These are phyloP conservation scores for Dichomitus squalens DNA, from an alignment of 1,284 basidiomycete species.

Conservation along the genomic window DNA sequence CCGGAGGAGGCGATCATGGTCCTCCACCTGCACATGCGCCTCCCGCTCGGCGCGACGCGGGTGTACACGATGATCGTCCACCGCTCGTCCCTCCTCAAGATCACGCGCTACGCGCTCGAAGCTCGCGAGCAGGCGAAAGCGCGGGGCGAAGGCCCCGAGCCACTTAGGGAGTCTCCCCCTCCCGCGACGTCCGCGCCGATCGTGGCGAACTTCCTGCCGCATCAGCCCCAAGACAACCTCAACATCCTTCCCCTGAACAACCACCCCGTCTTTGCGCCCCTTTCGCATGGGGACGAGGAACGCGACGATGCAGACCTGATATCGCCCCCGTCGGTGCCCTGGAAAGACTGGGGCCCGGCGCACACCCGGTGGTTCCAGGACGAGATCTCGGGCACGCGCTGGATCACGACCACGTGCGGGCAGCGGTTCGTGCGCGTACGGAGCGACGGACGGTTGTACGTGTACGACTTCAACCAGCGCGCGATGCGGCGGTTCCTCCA, in stretches of 20 bases:
- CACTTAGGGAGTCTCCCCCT: background rate
- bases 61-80: conserved; percentile 44
- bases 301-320: background rate
- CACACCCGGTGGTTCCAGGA: conserved; percentile 46
- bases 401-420: conserved; percentile 53
- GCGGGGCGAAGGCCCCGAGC: no score
- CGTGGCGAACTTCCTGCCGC: background rate
- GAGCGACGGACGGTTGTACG: conserved; percentile 30
- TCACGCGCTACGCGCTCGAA: background rate
- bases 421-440: conserved; percentile 42
- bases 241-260: background rate
- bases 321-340: conserved; percentile 30
- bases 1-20: conserved; percentile 42
- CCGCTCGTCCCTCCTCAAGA: conserved; percentile 36
- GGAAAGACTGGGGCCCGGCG: conserved; percentile 45
- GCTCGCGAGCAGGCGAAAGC: background rate
- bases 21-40: conserved; percentile 36
- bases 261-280: background rate
- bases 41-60: conserved; percentile 5
- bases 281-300: background rate
- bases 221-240: background rate
- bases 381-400: conserved; percentile 39
- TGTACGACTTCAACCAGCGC: conserved; percentile 45
- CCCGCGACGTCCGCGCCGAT: background rate
- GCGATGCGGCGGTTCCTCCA: conserved; percentile 29